These are phyloP conservation scores for Kwoniella shandongensis DNA, from an alignment of 768 basidiomycete species.

Conservation along the genomic window DNA sequence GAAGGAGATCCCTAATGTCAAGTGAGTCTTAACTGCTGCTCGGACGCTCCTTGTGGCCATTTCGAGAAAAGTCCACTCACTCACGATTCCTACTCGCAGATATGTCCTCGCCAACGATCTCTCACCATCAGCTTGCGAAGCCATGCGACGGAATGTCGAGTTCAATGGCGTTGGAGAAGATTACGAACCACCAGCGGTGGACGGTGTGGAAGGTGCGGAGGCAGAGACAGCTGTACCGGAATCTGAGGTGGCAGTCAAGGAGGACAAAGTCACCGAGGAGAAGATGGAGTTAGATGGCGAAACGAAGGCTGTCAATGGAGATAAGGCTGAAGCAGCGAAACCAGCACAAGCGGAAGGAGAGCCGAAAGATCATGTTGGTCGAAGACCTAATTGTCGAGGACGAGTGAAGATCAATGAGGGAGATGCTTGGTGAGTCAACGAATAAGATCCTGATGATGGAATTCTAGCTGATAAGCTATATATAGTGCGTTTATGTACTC, in stretches of 20 bases:
- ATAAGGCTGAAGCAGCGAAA: constrained; percentile 11
- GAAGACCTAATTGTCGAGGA: constrained; percentile 51
- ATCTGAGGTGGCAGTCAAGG: no score
- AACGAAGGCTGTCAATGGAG: constrained; percentile 28
- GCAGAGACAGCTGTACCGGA: not conserved
- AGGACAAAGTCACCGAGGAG: not conserved
- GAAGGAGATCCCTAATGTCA: constrained; percentile 88
- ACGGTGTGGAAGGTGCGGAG: not conserved
- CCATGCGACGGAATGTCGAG: constrained; percentile 81
- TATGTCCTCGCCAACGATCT: constrained; percentile 93
- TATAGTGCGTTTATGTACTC: constrained; percentile 82
- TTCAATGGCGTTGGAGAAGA: constrained; percentile 66
- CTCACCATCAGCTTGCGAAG: constrained; percentile 74
- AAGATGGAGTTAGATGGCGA: not conserved
- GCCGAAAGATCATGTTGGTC: constrained; percentile 22
- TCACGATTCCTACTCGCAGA: constrained; percentile 56
- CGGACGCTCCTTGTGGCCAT: not conserved
- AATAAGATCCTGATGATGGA: not conserved
- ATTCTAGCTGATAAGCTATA: not conserved
- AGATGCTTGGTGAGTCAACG: constrained; percentile 75
- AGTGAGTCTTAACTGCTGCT: constrained; percentile 58
- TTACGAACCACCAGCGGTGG: not conserved
- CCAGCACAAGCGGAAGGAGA: constrained; percentile 11
- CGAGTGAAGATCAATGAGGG: constrained; percentile 84
- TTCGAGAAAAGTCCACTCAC: constrained; percentile 1